Conservation (phyloP, 2,329 filamentous ascomycete genomes). For the Cadophora luteo-olivacea region DNA sequence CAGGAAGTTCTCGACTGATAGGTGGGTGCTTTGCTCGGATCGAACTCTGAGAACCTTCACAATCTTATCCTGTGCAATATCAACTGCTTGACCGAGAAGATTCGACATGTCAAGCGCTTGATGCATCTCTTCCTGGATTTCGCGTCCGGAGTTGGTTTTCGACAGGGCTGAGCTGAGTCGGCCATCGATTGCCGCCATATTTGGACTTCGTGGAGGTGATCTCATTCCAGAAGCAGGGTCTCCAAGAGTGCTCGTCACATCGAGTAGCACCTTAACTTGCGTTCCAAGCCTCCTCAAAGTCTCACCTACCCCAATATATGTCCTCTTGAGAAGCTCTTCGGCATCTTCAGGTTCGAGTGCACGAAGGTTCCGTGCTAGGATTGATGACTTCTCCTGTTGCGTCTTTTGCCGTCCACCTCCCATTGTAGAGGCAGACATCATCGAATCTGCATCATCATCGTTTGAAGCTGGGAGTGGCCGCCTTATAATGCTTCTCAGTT, state of each 20-base stretch:
- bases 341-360: slow-evolving; percentile 84
- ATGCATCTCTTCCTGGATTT: slow-evolving; percentile 76
- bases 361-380: slow-evolving; percentile 85
- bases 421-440: slow-evolving; percentile 83
- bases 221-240: slow-evolving; percentile 37
- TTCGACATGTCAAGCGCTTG: slow-evolving; percentile 79
- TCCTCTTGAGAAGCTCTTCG: slow-evolving; percentile 79
- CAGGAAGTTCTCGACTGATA: slow-evolving; percentile 74
- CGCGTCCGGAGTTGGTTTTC: slow-evolving; percentile 33
- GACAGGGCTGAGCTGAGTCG: slow-evolving; percentile 29
- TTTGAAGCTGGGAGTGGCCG: slow-evolving; percentile 88
- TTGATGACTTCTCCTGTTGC: slow-evolving; percentile 88
- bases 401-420: slow-evolving; percentile 71
- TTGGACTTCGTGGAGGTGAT: slow-evolving; percentile 44
- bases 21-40: slow-evolving; percentile 72
- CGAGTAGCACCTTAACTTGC: slow-evolving; percentile 92
- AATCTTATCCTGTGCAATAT: slow-evolving; percentile 79
- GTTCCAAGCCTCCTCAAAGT: slow-evolving; percentile 83
- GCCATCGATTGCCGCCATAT: slow-evolving; percentile 40
- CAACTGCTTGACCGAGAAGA: slow-evolving; percentile 79
- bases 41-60: slow-evolving; percentile 79
- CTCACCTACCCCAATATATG: slow-evolving; percentile 89
- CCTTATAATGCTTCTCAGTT: slow-evolving; percentile 85
- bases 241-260: slow-evolving; percentile 76
- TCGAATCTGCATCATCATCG: slow-evolving; percentile 91